These are phyloP conservation scores for Glycine tomentella DNA, from an alignment of 306 rosid genomes.

Conservation along the genomic window DNA sequence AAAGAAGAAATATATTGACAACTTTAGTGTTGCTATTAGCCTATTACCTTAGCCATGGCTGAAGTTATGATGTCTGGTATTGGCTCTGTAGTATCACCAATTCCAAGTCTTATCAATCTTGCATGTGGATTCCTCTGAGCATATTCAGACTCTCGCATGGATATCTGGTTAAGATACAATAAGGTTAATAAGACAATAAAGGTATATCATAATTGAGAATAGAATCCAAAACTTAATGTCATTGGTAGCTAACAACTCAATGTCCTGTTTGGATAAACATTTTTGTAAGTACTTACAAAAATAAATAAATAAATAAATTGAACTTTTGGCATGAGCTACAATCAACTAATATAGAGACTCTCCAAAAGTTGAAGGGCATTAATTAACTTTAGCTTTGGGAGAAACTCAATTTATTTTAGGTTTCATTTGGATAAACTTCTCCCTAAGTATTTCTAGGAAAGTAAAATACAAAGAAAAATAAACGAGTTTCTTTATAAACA, in stretches of 20 bases:
- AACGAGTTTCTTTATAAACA: no score
- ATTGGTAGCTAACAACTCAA: no score
- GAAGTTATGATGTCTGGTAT: slow-evolving; percentile 66
- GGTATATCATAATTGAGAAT: no score
- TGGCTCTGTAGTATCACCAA: slow-evolving; percentile 76
- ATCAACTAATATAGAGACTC: neutral
- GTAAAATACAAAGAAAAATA: no score
- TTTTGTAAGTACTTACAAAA: neutral
- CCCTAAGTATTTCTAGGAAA: no score
- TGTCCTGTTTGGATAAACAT: neutral
- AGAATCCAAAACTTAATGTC: no score
- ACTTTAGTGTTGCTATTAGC: no score
- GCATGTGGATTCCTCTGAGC: slow-evolving; percentile 24
- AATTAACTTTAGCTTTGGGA: neutral
- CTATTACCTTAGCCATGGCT: slow-evolving; percentile 76
- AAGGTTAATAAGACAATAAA: neutral
- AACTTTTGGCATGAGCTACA: neutral
- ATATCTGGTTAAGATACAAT: neutral
- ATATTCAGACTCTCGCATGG: neutral
- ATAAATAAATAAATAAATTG: neutral
- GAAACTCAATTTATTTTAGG: no score
- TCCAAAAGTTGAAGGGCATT: neutral
- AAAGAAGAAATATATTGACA: no score
- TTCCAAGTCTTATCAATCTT: slow-evolving; percentile 48
- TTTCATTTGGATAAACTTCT: no score